Conservation (phyloP, 192 early-diverging fungal species). For the Umbelopsis vinacea region DNA sequence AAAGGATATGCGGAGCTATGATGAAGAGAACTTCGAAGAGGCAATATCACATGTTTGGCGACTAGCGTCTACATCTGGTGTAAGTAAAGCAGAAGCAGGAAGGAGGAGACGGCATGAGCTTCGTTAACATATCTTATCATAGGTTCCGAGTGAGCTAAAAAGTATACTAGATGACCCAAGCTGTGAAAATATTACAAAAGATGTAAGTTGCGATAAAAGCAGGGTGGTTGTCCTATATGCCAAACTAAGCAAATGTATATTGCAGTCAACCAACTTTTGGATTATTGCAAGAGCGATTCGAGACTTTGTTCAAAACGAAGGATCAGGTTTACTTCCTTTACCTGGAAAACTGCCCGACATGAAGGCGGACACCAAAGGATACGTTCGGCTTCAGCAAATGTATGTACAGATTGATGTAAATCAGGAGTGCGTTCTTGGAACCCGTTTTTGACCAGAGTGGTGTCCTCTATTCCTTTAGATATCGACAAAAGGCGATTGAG, state of each 20-base stretch:
- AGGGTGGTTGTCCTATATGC: constrained; percentile 5
- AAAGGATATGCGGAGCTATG: constrained; percentile 57
- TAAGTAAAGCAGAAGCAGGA: not conserved
- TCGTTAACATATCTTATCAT: not conserved
- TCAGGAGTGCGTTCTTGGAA: not conserved
- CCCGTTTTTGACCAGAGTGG: not conserved
- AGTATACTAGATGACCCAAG: constrained; percentile 60
- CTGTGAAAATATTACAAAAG: constrained; percentile 52
- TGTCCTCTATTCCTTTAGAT: constrained; percentile 44
- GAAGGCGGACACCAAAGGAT: constrained; percentile 93
- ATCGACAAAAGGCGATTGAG: constrained; percentile 77
- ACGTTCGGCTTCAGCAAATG: constrained; percentile 83
- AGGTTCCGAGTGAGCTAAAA: constrained; percentile 55
- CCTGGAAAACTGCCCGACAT: constrained; percentile 93
- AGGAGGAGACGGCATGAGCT: not conserved
- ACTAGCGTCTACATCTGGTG: constrained; percentile 15
- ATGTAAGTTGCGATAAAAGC: constrained; percentile 46
- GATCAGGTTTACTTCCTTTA: constrained; percentile 75
- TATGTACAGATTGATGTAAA: constrained; percentile 37
- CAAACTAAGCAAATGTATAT: constrained; percentile 8
- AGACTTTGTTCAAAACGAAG: constrained; percentile 78
- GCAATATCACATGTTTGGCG: constrained; percentile 70
- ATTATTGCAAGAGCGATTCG: constrained; percentile 76
- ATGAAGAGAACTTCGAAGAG: constrained; percentile 92
- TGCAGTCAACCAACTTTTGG: constrained; percentile 81